phyloP scores from a whole-genome alignment of 2,329 filamentous ascomycete genomes.

The Diaporthe citri region DNA sequence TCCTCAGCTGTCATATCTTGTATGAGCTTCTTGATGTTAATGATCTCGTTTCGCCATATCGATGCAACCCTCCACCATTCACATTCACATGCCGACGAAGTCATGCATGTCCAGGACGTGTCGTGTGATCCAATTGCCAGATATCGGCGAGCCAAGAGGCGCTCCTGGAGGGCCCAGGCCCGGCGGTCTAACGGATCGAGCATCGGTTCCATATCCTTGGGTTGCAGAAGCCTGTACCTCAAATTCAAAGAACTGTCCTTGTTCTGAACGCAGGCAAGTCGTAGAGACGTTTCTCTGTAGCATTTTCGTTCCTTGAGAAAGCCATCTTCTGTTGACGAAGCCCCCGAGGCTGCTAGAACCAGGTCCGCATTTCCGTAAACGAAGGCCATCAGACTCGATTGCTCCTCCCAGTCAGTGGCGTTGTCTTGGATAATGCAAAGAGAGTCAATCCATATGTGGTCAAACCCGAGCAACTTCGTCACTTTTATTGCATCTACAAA shows the following conservation, averaged over 20 bases:
- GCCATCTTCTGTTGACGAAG: not conserved
- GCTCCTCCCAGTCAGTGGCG: not conserved
- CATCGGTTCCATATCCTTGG: not conserved
- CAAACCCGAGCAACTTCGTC: not conserved
- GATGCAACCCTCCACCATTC: not conserved
- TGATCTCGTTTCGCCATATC: rapidly evolving
- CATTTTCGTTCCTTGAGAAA: not conserved
- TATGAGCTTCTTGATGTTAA: not conserved
- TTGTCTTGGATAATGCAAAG: not conserved
- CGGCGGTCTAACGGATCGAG: not conserved
- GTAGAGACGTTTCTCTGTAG: not conserved
- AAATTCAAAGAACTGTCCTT: not conserved
- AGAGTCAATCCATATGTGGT: not conserved
- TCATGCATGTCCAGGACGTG: not conserved
- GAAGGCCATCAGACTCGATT: not conserved
- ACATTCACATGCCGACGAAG: not conserved
- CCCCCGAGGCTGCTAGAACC: not conserved
- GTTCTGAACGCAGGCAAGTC: not conserved
- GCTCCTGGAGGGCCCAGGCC: not conserved
- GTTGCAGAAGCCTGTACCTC: not conserved
- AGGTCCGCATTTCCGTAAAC: not conserved
- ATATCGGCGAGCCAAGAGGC: not conserved
- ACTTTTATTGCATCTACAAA: not conserved
- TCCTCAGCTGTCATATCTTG: not conserved
- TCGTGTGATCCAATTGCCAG: not conserved